Evolutionary conservation across 495 filamentous ascomycete genomes (phyloP).

Genomic region (Penicillium samsonianum): DNA sequence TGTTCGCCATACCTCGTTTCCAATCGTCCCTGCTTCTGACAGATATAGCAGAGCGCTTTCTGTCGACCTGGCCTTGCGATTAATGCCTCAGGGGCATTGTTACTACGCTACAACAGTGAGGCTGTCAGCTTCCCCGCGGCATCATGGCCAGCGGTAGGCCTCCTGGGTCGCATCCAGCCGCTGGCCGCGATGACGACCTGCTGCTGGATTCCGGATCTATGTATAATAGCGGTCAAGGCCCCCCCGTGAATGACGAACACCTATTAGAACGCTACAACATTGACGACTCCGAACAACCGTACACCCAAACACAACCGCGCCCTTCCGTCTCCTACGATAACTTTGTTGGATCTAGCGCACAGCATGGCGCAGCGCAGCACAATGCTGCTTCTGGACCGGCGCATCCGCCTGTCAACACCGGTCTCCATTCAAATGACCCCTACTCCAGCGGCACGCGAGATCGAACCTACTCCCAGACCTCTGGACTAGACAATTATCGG

Average conservation of each 20-base stretch:
- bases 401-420: conserved; percentile 33
- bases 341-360: conserved; percentile 73
- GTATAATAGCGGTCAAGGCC: conserved; percentile 70
- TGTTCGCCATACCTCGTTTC: not conserved
- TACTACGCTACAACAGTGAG: conserved; percentile 31
- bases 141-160: conserved; percentile 65
- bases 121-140: conserved; percentile 45
- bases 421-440: conserved; percentile 37
- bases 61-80: conserved; percentile 23
- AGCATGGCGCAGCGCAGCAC: conserved; percentile 41
- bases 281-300: conserved; percentile 59
- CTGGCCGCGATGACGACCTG: conserved; percentile 66
- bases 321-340: conserved; percentile 93
- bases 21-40: conserved; percentile 2
- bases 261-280: conserved; percentile 69
- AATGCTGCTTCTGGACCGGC: conserved; percentile 25
- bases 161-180: conserved; percentile 57
- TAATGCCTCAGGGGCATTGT: conserved; percentile 50
- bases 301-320: conserved; percentile 56
- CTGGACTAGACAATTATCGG: conserved; percentile 81
- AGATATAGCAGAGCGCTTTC: conserved; percentile 8
- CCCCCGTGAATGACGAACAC: conserved; percentile 75
- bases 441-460: conserved; percentile 50
- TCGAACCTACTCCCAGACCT: conserved; percentile 78
- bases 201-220: conserved; percentile 69